Percentiles rank a stretch among this genome's conserved stretches.
These are phyloP conservation scores for Podila clonocystis DNA, from an alignment of 192 early-diverging fungal species.

Conservation along the genomic window DNA sequence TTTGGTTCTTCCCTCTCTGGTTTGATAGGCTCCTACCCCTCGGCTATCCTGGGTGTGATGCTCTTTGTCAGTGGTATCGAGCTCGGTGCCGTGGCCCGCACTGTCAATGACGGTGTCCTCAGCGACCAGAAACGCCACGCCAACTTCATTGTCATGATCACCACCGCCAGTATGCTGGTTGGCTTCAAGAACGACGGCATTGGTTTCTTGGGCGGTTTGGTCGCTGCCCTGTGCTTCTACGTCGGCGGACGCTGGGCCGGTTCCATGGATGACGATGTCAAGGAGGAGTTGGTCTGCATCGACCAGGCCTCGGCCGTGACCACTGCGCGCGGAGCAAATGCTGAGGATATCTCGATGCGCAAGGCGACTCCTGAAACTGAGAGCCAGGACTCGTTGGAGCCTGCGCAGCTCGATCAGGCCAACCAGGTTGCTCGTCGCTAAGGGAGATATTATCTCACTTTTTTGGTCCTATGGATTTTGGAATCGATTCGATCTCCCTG, in stretches of 20 bases:
- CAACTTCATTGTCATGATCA: slow-evolving; percentile 76
- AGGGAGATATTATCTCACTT: too few relatives aligned
- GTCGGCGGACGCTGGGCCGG: slow-evolving; percentile 17
- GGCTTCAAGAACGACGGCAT: slow-evolving; percentile 86
- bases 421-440: too few relatives aligned
- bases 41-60: slow-evolving; percentile 87
- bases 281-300: neutral
- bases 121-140: slow-evolving; percentile 53
- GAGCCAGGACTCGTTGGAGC: too few relatives aligned
- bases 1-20: slow-evolving; percentile 84
- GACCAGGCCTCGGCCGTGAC: too few relatives aligned
- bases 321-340: too few relatives aligned
- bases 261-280: slow-evolving; percentile 17
- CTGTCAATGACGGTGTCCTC: slow-evolving; percentile 60
- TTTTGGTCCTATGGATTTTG: too few relatives aligned
- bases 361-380: too few relatives aligned
- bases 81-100: slow-evolving; percentile 67
- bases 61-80: slow-evolving; percentile 86
- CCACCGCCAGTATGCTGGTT: slow-evolving; percentile 75
- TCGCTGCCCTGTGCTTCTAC: slow-evolving; percentile 31
- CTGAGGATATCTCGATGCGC: too few relatives aligned
- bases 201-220: slow-evolving; percentile 77
- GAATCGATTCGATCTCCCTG: too few relatives aligned
- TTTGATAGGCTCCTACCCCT: slow-evolving; percentile 78
- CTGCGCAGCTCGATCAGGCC: too few relatives aligned